A percentile compares a stretch with the other conserved stretches of the same genome.
Evolutionary conservation across 1,284 basidiomycete species (phyloP).

Genomic region (Irpex lacteus): DNA sequence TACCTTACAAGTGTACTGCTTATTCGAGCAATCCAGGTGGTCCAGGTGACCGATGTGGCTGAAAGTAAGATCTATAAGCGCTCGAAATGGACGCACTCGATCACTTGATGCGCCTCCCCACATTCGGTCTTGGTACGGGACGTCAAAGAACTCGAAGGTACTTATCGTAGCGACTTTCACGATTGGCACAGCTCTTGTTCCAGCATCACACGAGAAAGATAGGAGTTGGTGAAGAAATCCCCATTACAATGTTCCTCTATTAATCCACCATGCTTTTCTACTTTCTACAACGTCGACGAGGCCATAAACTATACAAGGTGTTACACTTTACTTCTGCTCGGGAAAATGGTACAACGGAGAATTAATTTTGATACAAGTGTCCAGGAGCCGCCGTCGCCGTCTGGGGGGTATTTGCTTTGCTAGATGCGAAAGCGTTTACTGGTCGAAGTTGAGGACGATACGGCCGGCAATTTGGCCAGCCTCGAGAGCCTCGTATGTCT

Average conservation of each 20-base stretch:
- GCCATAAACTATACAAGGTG: background rate
- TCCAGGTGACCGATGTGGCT: too few species aligned
- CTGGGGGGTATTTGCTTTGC: background rate
- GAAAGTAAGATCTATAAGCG: too few species aligned
- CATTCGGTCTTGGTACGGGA: too few species aligned
- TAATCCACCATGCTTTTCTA: background rate
- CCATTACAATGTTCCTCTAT: background rate
- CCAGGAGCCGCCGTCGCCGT: background rate
- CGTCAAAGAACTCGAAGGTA: too few species aligned
- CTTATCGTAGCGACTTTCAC: too few species aligned
- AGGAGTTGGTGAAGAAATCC: background rate
- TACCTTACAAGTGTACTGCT: too few species aligned
- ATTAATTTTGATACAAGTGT: background rate
- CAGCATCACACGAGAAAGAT: background rate
- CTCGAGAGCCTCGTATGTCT: slow-evolving; percentile 56
- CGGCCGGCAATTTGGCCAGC: slow-evolving; percentile 59
- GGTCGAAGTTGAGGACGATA: slow-evolving; percentile 54
- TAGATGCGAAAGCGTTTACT: slow-evolving; percentile 12
- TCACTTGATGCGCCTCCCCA: too few species aligned
- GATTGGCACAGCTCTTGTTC: too few species aligned
- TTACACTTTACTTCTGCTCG: background rate
- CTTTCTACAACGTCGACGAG: background rate
- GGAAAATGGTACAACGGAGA: background rate
- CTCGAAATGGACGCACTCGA: too few species aligned
- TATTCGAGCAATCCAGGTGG: too few species aligned